Evolutionary conservation across 1,284 basidiomycete species (phyloP), one percentile per base, ranked within the genome.

Genomic region (Melanopsichium pennsylvanicum): DNA sequence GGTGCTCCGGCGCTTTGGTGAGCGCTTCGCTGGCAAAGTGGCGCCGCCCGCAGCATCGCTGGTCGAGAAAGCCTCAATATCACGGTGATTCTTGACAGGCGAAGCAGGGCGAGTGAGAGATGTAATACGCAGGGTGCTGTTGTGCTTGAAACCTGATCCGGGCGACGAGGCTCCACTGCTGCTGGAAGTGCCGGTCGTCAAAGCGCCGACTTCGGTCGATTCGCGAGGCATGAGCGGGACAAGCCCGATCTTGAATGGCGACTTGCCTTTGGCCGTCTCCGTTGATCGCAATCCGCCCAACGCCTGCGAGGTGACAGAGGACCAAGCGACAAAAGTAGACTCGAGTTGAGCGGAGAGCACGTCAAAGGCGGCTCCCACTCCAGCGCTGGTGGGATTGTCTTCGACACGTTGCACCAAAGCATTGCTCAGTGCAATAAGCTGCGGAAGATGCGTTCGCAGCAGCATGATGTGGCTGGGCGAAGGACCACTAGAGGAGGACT

Each of bases 341-440:
- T 79, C 76, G 5, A 79, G 45, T 39, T 76, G 72, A 18, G 50
- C 58, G 5, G 58, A 54, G 13, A 79, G 54, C 10, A 59, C 35
- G 10, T 63, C 42, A 39, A 79, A 79, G 0, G 78, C 71, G 2
- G 62, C 67, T 12, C 72, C 78, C 10, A 79, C 78, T 27, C 78
- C 78, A 2, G 62, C 70, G 16, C 76, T 72, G 18, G 78, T 75
- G 3, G 78, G 78, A 22, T 73, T 71, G 19, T 73, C 73, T 38
- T 79, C 78, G 22, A 79, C 72, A 11, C 74, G 68, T 22, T 70
- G 59, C 12, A 71, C 67, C 13, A 79, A 59, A 9, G 64, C 60
- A n/a, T 75, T 76, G 61, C 76, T 78, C 31, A 79, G 55, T 8
- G 72, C 69, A 36, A 79, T 79, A 25, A 79, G 63, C 41, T 76